A percentile compares a stretch with the other conserved stretches of the same genome.
These are phyloP conservation scores for Ceratocystis albifundus DNA, from an alignment of 2,329 filamentous ascomycete species.

Conservation along the genomic window DNA sequence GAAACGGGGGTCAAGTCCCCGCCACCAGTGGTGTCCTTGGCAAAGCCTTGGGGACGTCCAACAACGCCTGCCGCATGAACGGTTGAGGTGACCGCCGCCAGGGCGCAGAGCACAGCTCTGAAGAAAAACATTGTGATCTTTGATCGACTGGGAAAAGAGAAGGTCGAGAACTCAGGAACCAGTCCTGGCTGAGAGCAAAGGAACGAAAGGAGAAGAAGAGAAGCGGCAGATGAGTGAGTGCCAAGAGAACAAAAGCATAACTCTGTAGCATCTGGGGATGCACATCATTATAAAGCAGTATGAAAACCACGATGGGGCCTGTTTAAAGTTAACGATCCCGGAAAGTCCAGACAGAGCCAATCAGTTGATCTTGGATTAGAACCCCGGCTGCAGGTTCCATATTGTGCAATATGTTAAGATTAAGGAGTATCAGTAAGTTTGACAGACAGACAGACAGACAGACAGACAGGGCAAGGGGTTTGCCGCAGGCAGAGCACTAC, in stretches of 20 bases:
- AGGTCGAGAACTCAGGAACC: neutral
- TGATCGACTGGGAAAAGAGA: neutral
- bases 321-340: too few relatives aligned
- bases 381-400: neutral
- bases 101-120: conserved; percentile 4
- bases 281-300: neutral
- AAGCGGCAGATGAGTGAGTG: neutral
- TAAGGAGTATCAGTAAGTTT: neutral
- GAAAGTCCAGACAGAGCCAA: too few relatives aligned
- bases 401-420: neutral
- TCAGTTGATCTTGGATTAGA: too few relatives aligned
- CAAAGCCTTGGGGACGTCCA: conserved; percentile 29
- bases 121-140: conserved; percentile 13
- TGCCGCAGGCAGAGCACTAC: neutral
- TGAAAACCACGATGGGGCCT: neutral
- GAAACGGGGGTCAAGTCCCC: conserved; percentile 35
- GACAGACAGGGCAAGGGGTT: neutral
- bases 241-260: neutral
- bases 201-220: neutral
- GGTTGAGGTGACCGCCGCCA: conserved; percentile 24
- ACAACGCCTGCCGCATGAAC: conserved; percentile 28
- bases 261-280: neutral
- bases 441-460: neutral
- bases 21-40: conserved; percentile 39
- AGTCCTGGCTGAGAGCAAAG: neutral